Evolutionary conservation across 345 rosid species (phyloP), one percentile per base, ranked within the genome.

Genomic region (Garcia nutans): DNA sequence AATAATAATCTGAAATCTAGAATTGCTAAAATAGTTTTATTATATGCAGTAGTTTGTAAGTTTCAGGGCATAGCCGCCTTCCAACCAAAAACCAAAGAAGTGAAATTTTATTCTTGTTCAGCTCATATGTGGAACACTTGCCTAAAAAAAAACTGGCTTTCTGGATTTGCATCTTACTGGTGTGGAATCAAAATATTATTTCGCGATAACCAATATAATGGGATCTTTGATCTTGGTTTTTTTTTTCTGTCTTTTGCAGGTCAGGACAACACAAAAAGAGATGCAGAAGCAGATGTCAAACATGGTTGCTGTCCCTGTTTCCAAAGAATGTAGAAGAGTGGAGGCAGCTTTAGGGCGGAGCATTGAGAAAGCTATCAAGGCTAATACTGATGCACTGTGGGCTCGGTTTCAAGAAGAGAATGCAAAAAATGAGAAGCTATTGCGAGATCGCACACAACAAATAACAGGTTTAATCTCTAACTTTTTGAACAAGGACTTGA

Each of bases 331-430:
- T 65, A 91, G 81, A 88, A 88, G 93, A 81, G 77, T 94, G 68
- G 97, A 92, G 84, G 84, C 87, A 83, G 82, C 92, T 66, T 68
- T 92, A 64, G 97, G 97, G 61, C 82, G 84, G 83, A 83, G 68
- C 84, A 81, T 90, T 75, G 97, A 94, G 85, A 94, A 86, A 85
- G 86, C 86, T 63, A 63, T 81, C 73, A 94, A 89, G 86, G 87
- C 89, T 69, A 92, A 87, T 82, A 83, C 84, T 58, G 98, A 94
- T 78, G 95, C 97, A 54, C 72, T 88, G 58, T 92, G 93, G 94
- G 91, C 93, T 74, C 97, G 86, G 23, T 80, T 94, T 76, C 96
- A 88, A 75, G 96, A 92, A 83, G 97, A 90, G 76, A 86, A 68
- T 73, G 83, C 73, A 44, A 90, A 88, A 82, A 87, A 82, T 80